A percentile compares a stretch with the other conserved stretches of the same genome.
These are phyloP conservation scores for Microbotryum violaceum DNA, from an alignment of 1,284 basidiomycete species.

Conservation along the genomic window DNA sequence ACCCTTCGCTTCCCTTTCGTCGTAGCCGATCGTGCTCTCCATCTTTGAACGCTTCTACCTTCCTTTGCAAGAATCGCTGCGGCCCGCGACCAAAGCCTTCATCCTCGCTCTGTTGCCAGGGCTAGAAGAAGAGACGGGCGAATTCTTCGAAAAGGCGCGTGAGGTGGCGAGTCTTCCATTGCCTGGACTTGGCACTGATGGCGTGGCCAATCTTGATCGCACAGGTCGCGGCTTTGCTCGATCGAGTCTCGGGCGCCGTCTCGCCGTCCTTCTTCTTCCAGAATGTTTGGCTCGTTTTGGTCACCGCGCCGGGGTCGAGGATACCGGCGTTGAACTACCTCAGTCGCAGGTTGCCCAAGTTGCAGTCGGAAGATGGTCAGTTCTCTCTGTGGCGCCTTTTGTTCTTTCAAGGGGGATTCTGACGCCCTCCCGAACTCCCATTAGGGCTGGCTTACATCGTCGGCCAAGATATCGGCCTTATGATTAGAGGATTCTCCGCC, in stretches of 20 bases:
- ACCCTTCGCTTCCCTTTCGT: background rate
- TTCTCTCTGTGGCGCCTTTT: background rate
- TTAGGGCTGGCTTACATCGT: constrained; percentile 64
- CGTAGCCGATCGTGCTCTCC: constrained; percentile 69
- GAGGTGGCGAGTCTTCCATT: too few relatives aligned
- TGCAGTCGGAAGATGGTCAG: constrained; percentile 59
- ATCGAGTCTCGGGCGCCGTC: constrained; percentile 71
- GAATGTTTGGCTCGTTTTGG: constrained; percentile 86
- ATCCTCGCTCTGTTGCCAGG: constrained; percentile 88
- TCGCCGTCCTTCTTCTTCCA: constrained; percentile 85
- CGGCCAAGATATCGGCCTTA: constrained; percentile 78
- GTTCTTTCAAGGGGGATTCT: background rate
- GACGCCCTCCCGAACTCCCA: background rate
- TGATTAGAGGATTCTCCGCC: constrained; percentile 83
- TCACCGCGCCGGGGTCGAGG: constrained; percentile 78
- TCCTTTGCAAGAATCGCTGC: constrained; percentile 69
- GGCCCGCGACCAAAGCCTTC: constrained; percentile 87
- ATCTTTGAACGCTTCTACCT: constrained; percentile 86
- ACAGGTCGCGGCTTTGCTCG: constrained; percentile 74
- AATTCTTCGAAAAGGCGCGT: constrained; percentile 86
- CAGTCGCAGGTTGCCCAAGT: constrained; percentile 59
- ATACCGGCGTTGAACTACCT: constrained; percentile 84
- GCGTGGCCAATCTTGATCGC: background rate
- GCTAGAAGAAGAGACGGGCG: constrained; percentile 88
- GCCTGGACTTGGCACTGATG: too few relatives aligned